Evolutionary conservation across 164 flowering plant species (phyloP), one percentile per base, ranked within the genome.

Genomic region (Nymphaea colorata): DNA sequence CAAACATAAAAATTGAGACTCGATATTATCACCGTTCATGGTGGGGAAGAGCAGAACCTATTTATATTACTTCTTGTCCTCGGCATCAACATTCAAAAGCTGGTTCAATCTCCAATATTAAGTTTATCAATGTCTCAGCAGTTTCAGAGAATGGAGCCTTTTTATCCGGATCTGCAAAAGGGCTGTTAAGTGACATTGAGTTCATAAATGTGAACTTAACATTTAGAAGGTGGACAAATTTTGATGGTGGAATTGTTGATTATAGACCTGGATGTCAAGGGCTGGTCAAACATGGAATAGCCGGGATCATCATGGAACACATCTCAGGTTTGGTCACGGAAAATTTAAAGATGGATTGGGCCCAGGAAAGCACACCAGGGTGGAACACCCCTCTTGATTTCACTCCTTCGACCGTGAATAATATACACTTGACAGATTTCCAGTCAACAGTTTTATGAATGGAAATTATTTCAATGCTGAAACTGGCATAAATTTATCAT

Each of bases 21-120:
- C 86, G 99, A 73, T 94, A 90, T 82, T 94, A 91, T 25, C 92
- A 91, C 51, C 87, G 85, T 3, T 91, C 91, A 43, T 94, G 99
- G 99, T 94, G 99, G 98, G 98, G 99, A 42, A 84, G 99, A 75
- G 96, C 99, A 42, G 99, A 94, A 76, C 98, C 98, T 0, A 88
- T 95, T 12, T 95, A 95, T 53, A 74, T 95, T 55, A 95, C 98
- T 43, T 82, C 89, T 41, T 95, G 99, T 78, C 89, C 91, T 4
- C 75, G 96, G 15, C 18, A 87, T 72, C 61, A 71, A 2, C 70
- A 36, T 42, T 75, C 96, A n/a, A 83, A 74, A 67, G 80, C 79
- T 14, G 96, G 96, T 41, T 78, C 83, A n/a, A 88, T 94, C 42
- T 86, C 94, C 3, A 79, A 90, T 66, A 14, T 91, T 36, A 68